Percentiles rank a stretch among this genome's conserved stretches.
Conservation (phyloP, 306 rosid species). For the Fragaria nilgerrensis region DNA sequence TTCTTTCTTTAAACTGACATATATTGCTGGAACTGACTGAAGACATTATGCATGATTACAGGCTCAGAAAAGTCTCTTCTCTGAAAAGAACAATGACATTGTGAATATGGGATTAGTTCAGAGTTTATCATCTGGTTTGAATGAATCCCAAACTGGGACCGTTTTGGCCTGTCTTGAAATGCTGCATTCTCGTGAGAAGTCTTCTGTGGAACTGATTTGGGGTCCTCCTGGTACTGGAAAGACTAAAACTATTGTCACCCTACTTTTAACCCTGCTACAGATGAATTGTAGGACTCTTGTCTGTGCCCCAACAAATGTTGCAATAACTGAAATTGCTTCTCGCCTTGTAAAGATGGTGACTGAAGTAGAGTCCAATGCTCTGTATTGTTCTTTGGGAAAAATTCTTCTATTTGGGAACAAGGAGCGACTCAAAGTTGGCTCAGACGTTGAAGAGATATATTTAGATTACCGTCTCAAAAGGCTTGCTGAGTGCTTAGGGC, state of each 20-base stretch:
- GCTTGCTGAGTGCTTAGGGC: conserved; percentile 43
- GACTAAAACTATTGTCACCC: conserved; percentile 52
- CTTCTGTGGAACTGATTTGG: conserved; percentile 62
- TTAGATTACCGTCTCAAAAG: conserved; percentile 57
- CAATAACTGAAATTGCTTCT: conserved; percentile 60
- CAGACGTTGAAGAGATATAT: conserved; percentile 47
- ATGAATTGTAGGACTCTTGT: conserved; percentile 54
- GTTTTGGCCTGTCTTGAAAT: conserved; percentile 47
- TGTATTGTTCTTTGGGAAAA: conserved; percentile 49
- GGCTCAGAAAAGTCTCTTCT: conserved; percentile 31
- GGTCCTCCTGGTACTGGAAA: conserved; percentile 93
- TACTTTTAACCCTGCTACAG: conserved; percentile 41
- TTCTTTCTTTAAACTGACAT: background rate
- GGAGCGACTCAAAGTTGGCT: conserved; percentile 59
- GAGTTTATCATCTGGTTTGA: conserved; percentile 33
- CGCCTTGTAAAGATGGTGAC: conserved; percentile 44
- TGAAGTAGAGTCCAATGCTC: conserved; percentile 26
- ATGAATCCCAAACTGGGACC: conserved; percentile 58
- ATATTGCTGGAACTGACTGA: background rate
- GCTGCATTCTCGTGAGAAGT: conserved; percentile 23
- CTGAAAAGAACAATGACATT: background rate
- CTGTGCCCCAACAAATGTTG: conserved; percentile 81
- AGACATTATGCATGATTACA: conserved; percentile 16
- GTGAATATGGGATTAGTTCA: background rate
- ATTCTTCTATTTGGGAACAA: conserved; percentile 64